These are phyloP conservation scores for Bipolaris victoriae DNA, from an alignment of 2,329 filamentous ascomycete species.

Conservation along the genomic window DNA sequence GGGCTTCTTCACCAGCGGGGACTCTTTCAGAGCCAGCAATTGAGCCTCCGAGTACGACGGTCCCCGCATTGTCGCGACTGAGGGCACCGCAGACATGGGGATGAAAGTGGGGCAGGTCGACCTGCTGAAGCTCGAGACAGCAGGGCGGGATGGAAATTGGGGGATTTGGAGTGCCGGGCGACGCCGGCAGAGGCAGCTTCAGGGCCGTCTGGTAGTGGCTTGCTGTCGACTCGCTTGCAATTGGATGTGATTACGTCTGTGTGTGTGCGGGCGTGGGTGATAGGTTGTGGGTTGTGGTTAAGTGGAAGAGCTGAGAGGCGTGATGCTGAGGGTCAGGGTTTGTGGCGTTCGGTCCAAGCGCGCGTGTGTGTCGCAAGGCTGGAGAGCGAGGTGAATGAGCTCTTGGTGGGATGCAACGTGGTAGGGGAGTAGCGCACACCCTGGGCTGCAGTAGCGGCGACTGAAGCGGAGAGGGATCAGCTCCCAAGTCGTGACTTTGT, in stretches of 20 bases:
- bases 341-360: conserved; percentile 2
- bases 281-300: conserved; percentile 14
- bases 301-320: conserved; percentile 1
- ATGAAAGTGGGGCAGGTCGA: conserved; percentile 24
- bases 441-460: conserved; percentile 34
- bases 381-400: conserved; percentile 19
- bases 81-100: conserved; percentile 14
- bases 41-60: conserved; percentile 73
- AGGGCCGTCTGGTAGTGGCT: conserved; percentile 24
- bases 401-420: conserved; percentile 36
- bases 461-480: conserved; percentile 37
- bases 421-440: conserved; percentile 26
- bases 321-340: conserved; percentile 3
- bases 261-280: conserved; percentile 20
- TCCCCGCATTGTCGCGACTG: conserved; percentile 37
- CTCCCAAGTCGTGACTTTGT: conserved; percentile 10
- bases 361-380: conserved; percentile 8
- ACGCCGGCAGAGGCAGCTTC: conserved; percentile 21
- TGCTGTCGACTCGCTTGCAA: conserved; percentile 25
- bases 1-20: conserved; percentile 83
- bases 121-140: conserved; percentile 5
- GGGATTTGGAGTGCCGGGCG: conserved; percentile 12
- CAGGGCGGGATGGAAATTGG: conserved; percentile 8
- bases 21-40: conserved; percentile 76
- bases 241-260: conserved; percentile 21